phyloP scores from a whole-genome alignment of 2,329 filamentous ascomycete species.

The Cladobotryum mycophilum region DNA sequence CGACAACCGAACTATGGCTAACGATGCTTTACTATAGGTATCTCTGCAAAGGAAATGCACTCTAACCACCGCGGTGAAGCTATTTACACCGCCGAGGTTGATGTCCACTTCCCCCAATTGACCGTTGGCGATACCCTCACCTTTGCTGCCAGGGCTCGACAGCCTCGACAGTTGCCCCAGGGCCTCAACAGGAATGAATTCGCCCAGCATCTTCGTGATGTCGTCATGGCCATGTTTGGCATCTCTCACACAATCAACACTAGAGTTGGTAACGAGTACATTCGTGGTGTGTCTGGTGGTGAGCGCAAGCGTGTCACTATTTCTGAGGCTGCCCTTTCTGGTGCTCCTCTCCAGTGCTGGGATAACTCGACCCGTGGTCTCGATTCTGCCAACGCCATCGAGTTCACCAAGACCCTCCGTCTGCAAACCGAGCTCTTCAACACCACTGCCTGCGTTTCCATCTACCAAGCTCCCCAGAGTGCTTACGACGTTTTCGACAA shows the following conservation, averaged over 20 bases:
- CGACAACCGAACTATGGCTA: constrained; percentile 1
- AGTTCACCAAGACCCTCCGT: constrained; percentile 66
- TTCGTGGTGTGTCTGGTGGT: constrained; percentile 68
- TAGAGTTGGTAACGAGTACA: constrained; percentile 66
- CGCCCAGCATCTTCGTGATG: constrained; percentile 59
- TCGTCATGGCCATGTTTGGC: constrained; percentile 70
- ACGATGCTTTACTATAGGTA: constrained; percentile 35
- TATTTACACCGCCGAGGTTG: constrained; percentile 80
- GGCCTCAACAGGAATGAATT: constrained; percentile 50
- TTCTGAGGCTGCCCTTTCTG: constrained; percentile 53
- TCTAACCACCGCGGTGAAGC: constrained; percentile 73
- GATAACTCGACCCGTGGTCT: constrained; percentile 70
- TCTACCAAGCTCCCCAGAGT: constrained; percentile 63
- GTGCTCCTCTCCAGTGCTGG: constrained; percentile 58
- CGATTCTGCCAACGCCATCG: constrained; percentile 68
- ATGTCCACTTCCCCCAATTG: constrained; percentile 73
- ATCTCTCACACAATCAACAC: constrained; percentile 69
- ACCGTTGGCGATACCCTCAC: constrained; percentile 73
- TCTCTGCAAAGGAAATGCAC: constrained; percentile 68
- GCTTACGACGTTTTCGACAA: constrained; percentile 62
- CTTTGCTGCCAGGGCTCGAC: constrained; percentile 66
- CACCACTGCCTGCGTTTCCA: constrained; percentile 62
- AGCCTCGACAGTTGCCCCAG: constrained; percentile 54
- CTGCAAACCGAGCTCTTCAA: constrained; percentile 61
- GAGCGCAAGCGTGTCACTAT: constrained; percentile 64